Conservation (phyloP, 306 rosid genomes). For the Rosa rugosa region DNA sequence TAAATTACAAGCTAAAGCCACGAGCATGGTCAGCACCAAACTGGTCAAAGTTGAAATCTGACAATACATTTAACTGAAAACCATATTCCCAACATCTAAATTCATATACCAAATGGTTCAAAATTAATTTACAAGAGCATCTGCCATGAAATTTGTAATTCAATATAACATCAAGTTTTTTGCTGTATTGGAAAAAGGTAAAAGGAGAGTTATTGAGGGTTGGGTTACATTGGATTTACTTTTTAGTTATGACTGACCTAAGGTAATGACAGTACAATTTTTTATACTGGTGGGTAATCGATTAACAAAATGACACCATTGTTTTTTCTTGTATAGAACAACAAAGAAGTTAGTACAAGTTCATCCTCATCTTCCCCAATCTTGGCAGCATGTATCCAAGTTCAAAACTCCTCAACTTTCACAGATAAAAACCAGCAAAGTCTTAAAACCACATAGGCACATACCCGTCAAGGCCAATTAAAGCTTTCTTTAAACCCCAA, state of each 20-base stretch:
- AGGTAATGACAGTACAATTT: background rate
- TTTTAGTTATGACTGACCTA: background rate
- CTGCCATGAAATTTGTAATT: too few species aligned
- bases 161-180: too few species aligned
- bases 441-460: background rate
- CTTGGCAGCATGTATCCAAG: background rate
- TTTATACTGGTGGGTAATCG: background rate
- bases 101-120: too few species aligned
- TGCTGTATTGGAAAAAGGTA: too few species aligned
- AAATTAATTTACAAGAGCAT: too few species aligned
- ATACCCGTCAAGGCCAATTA: background rate
- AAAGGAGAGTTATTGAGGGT: background rate
- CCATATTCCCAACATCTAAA: too few species aligned
- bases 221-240: background rate
- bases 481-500: slow-evolving; percentile 29
- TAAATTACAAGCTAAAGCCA: too few species aligned
- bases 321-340: background rate
- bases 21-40: too few species aligned
- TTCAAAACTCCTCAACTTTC: background rate
- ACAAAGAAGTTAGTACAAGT: background rate
- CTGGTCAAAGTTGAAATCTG: too few species aligned
- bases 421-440: slow-evolving; percentile 2
- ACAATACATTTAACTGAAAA: too few species aligned
- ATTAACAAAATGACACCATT: background rate
- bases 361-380: background rate